phyloP scores from a whole-genome alignment of 2,329 filamentous ascomycete genomes.

The Zymoseptoria pseudotritici region DNA sequence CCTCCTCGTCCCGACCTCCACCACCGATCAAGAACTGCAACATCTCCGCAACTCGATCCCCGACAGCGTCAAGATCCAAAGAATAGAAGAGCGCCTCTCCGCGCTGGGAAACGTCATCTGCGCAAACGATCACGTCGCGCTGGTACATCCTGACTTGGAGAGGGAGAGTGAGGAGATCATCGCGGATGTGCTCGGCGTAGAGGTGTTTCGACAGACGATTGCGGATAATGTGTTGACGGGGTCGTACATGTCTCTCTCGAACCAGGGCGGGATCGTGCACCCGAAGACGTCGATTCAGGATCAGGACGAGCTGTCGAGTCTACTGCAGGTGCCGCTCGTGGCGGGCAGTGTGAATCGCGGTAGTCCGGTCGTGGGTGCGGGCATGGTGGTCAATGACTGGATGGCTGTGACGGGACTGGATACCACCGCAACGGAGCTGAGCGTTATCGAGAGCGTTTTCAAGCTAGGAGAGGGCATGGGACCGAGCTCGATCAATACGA shows the following conservation, averaged over 20 bases:
- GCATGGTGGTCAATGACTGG: conserved; percentile 98
- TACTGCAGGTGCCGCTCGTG: conserved; percentile 92
- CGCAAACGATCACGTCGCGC: conserved; percentile 90
- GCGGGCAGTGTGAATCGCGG: conserved; percentile 91
- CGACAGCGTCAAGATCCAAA: conserved; percentile 85
- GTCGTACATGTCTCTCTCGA: conserved; percentile 91
- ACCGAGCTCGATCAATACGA: conserved; percentile 69
- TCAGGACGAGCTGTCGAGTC: conserved; percentile 88
- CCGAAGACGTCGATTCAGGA: conserved; percentile 96
- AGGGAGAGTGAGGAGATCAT: conserved; percentile 98
- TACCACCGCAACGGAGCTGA: conserved; percentile 94
- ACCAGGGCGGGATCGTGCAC: conserved; percentile 93
- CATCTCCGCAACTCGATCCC: conserved; percentile 93
- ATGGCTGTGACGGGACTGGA: conserved; percentile 91
- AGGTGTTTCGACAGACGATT: conserved; percentile 89
- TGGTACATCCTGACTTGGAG: conserved; percentile 93
- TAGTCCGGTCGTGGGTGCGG: conserved; percentile 87
- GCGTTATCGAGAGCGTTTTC: conserved; percentile 94
- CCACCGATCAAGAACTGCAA: conserved; percentile 95
- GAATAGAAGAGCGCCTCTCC: conserved; percentile 93
- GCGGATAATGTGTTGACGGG: conserved; percentile 95
- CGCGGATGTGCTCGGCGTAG: conserved; percentile 82
- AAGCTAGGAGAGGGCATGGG: conserved; percentile 74
- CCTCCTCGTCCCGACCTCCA: conserved; percentile 89
- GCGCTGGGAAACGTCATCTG: conserved; percentile 96